These are phyloP conservation scores for Tulasnella sp. DNA, from an alignment of 768 basidiomycete species.

Conservation along the genomic window DNA sequence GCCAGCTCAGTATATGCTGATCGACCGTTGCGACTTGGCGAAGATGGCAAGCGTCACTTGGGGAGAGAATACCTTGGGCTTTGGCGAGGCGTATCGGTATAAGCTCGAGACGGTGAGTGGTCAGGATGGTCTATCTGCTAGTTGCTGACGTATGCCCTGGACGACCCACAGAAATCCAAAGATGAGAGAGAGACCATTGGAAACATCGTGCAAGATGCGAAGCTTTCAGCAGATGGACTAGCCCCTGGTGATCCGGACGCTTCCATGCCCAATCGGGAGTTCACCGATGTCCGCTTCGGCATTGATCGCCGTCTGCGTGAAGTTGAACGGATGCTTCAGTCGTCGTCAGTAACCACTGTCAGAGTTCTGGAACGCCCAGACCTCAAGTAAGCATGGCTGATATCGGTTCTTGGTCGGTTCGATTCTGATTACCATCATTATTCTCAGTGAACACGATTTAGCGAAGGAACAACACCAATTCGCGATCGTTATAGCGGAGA, in stretches of 20 bases:
- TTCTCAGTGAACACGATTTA: constrained; percentile 79
- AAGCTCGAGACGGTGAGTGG: constrained; percentile 56
- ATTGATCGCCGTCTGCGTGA: constrained; percentile 90
- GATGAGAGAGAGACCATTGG: constrained; percentile 34
- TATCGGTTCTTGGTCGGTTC: background rate
- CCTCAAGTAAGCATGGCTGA: constrained; percentile 56
- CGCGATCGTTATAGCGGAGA: constrained; percentile 76
- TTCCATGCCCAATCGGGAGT: constrained; percentile 55
- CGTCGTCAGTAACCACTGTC: constrained; percentile 68
- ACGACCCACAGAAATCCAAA: constrained; percentile 51
- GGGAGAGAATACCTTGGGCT: constrained; percentile 13
- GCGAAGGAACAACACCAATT: constrained; percentile 82
- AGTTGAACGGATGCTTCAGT: constrained; percentile 87
- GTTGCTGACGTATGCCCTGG: constrained; percentile 27
- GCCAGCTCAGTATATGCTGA: constrained; percentile 63
- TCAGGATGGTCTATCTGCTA: constrained; percentile 45
- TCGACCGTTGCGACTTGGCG: constrained; percentile 76
- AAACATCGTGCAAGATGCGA: constrained; percentile 34
- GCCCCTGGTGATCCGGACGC: constrained; percentile 33
- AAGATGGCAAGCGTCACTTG: constrained; percentile 51
- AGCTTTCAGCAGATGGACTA: constrained; percentile 26
- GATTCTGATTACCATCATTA: constrained; percentile 18
- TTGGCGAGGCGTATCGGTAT: constrained; percentile 57
- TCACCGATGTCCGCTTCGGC: constrained; percentile 84
- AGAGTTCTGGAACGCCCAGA: constrained; percentile 68